phyloP scores from a whole-genome alignment of 2,329 filamentous ascomycete species.

The Colletotrichum chrysophilum region DNA sequence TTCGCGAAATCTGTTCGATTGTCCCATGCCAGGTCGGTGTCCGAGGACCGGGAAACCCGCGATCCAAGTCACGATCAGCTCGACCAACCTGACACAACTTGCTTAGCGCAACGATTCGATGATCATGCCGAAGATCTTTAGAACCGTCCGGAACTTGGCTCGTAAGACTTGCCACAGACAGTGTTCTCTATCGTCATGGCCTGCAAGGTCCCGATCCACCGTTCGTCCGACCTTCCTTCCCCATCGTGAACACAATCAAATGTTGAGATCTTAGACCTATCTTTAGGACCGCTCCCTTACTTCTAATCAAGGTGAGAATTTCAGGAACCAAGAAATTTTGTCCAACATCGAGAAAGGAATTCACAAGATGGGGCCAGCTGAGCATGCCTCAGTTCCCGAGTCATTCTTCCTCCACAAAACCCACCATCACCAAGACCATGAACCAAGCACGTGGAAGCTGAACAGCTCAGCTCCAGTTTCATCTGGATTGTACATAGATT shows the following conservation, averaged over 20 bases:
- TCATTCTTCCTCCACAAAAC: neutral
- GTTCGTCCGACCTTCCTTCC: neutral
- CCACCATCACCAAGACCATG: neutral
- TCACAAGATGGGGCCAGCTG: neutral
- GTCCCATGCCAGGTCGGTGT: neutral
- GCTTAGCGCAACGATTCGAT: neutral
- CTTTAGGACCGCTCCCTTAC: neutral
- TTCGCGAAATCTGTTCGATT: neutral
- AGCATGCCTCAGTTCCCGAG: neutral
- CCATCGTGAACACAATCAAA: neutral
- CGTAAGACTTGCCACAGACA: neutral
- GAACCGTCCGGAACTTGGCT: neutral
- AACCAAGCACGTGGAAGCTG: neutral
- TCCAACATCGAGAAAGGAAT: neutral
- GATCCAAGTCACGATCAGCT: neutral
- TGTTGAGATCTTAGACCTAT: neutral
- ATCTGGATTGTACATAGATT: neutral
- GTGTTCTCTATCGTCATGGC: neutral
- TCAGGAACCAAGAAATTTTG: neutral
- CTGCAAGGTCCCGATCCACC: neutral
- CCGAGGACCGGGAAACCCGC: neutral
- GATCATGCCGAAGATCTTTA: neutral
- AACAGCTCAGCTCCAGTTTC: neutral
- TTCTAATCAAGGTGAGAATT: neutral
- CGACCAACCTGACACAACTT: neutral